These are phyloP conservation scores for Quercus robur DNA, from an alignment of 306 rosid genomes.

Conservation along the genomic window DNA sequence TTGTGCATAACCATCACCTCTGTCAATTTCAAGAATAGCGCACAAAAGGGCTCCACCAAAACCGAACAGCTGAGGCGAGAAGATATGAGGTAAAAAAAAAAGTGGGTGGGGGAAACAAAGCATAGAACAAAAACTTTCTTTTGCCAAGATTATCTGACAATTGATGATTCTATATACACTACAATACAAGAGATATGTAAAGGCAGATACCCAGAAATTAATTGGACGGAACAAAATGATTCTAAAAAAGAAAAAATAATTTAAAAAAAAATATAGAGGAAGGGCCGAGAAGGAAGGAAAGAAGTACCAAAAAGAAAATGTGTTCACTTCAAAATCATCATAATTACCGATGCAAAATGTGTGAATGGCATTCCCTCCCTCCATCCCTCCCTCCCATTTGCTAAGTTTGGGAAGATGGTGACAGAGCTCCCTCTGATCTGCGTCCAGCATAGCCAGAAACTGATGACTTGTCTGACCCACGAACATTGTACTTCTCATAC, in stretches of 20 bases:
- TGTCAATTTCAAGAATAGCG: background rate
- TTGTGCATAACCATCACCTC: background rate
- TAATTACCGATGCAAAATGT: conserved; percentile 40
- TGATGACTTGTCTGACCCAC: conserved; percentile 60
- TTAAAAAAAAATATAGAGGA: background rate
- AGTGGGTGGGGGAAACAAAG: background rate
- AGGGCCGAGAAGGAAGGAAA: conserved; percentile 17
- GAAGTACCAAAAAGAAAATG: conserved; percentile 10
- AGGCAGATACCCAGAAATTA: conserved; percentile 45
- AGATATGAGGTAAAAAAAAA: background rate
- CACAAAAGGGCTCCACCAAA: background rate
- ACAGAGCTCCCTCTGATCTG: conserved; percentile 47
- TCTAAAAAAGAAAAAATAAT: conserved; percentile 9
- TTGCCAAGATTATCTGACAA: conserved; percentile 37
- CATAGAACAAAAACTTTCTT: conserved; percentile 22
- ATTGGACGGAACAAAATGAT: conserved; percentile 45
- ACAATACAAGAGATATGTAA: conserved; percentile 52
- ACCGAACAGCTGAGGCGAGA: background rate
- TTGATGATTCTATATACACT: conserved; percentile 65
- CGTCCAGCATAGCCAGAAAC: conserved; percentile 46
- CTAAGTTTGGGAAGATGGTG: conserved; percentile 57
- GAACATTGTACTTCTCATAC: conserved; percentile 80
- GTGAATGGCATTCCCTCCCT: conserved; percentile 38
- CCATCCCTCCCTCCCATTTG: conserved; percentile 22
- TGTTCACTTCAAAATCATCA: conserved; percentile 30